These are phyloP conservation scores for Hypholoma sublateritium DNA, from an alignment of 768 basidiomycete genomes.

Conservation along the genomic window DNA sequence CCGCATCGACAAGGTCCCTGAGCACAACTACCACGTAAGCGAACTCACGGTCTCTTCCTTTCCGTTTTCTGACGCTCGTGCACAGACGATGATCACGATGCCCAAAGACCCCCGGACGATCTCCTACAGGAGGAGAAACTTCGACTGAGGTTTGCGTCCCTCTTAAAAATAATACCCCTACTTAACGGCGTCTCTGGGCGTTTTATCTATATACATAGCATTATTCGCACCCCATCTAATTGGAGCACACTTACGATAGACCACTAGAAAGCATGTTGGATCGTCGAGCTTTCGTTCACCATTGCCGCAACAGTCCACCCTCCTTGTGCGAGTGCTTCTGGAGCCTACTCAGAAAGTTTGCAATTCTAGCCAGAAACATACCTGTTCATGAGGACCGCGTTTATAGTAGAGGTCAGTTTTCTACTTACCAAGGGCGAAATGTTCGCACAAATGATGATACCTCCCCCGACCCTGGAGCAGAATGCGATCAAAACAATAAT, in stretches of 20 bases:
- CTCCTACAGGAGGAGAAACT: constrained; percentile 62
- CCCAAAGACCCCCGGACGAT: constrained; percentile 71
- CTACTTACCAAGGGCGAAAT: too few relatives aligned
- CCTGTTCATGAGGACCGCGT: too few relatives aligned
- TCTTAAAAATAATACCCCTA: constrained; percentile 5
- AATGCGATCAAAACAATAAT: too few relatives aligned
- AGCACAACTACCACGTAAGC: constrained; percentile 87
- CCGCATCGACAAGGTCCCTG: constrained; percentile 71
- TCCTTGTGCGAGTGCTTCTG: too few relatives aligned
- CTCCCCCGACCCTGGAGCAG: too few relatives aligned
- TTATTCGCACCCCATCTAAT: constrained; percentile 1
- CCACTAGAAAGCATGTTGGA: too few relatives aligned
- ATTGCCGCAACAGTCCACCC: too few relatives aligned
- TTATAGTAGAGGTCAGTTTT: too few relatives aligned
- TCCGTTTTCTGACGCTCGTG: constrained; percentile 3
- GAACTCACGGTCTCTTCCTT: neutral
- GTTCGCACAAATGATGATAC: too few relatives aligned
- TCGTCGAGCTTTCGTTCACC: too few relatives aligned
- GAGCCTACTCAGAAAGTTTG: too few relatives aligned
- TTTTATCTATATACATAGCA: constrained; percentile 12
- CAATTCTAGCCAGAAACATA: too few relatives aligned
- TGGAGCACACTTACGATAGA: neutral
- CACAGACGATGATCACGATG: constrained; percentile 91
- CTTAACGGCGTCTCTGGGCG: constrained; percentile 11
- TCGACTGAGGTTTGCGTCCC: neutral